phyloP scores from a whole-genome alignment of 2,329 filamentous ascomycete species.

The Diplodia corticola region DNA sequence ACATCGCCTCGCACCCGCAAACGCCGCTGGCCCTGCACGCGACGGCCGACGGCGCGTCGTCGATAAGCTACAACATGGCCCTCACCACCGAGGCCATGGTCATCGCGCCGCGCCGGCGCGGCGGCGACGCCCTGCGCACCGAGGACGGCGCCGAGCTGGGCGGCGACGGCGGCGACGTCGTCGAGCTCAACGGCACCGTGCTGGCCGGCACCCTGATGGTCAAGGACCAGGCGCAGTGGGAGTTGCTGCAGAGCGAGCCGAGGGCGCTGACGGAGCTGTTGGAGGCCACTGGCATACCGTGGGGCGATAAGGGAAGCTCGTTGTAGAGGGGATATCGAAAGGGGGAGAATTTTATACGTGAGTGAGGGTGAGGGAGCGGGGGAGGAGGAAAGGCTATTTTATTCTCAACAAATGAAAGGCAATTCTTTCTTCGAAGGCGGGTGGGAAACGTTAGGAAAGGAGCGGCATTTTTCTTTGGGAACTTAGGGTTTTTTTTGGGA shows the following conservation, averaged over 20 bases:
- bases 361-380: neutral
- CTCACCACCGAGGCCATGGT: constrained; percentile 57
- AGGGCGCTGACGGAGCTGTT: constrained; percentile 48
- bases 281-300: constrained; percentile 37
- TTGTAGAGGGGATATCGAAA: neutral
- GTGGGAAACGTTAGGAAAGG: neutral
- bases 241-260: constrained; percentile 45
- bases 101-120: constrained; percentile 52
- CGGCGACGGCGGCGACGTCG: constrained; percentile 30
- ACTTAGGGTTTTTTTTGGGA: neutral
- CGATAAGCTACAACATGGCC: constrained; percentile 60
- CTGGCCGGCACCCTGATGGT: constrained; percentile 61
- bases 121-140: constrained; percentile 45
- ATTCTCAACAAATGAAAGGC: neutral
- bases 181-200: constrained; percentile 59
- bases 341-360: neutral
- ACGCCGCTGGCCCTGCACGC: constrained; percentile 33
- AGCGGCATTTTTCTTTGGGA: neutral
- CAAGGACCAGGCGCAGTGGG: constrained; percentile 56
- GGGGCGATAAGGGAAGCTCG: constrained; percentile 8
- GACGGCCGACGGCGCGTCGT: constrained; percentile 40
- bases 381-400: neutral
- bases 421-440: neutral
- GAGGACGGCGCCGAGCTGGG: constrained; percentile 39
- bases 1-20: constrained; percentile 43